Evolutionary conservation across 768 basidiomycete genomes (phyloP), one percentile per base, ranked within the genome.

Genomic region (Termitomyces sp.): DNA sequence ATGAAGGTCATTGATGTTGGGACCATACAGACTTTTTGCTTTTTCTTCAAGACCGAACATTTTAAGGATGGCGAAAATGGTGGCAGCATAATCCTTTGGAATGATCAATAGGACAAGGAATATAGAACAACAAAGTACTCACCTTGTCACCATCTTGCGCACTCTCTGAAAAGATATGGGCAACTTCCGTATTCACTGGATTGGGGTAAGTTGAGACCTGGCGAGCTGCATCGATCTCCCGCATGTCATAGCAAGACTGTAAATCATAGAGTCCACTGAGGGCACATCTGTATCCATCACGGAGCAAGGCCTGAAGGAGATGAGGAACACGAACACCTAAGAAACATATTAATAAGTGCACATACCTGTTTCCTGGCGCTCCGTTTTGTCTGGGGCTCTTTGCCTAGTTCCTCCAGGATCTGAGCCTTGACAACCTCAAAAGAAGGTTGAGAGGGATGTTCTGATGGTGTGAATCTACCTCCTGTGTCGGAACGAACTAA

Each of bases 1-100:
- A 40, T 69, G 67, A 18, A 77, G 66, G 35, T 67, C 65, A 58
- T 74, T 73, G 5, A 75, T 58, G 33, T 71, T 68, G 28, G 46
- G n/a, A 46, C 75, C 75, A 46, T 72, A 67, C 15, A 77, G 49
- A 12, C 70, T 67, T 1, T 67, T 65, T 22, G 63, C 53, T 62
- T 68, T 62, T 8, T 57, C n/a, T 48, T 55, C 48, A 52, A 70
- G 66, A 3, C 73, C 72, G 62, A 75, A 74, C 20, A 65, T 57
- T 15, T 57, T 2, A 65, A 75, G 65, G 38, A 72, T 62, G 16
- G 71, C 69, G 67, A n/a, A n/a, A n/a, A n/a, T n/a, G n/a, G n/a
- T n/a, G n/a, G 68, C 69, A 50, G 68, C 2, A 28, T 28, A 28
- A 28, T 28, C 4, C 28, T 28, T 28, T n/a, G 28, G 2, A 28